A percentile compares a stretch with the other conserved stretches of the same genome.
phyloP scores from a whole-genome alignment of 2,329 filamentous ascomycete genomes.

The Boeremia exigua region DNA sequence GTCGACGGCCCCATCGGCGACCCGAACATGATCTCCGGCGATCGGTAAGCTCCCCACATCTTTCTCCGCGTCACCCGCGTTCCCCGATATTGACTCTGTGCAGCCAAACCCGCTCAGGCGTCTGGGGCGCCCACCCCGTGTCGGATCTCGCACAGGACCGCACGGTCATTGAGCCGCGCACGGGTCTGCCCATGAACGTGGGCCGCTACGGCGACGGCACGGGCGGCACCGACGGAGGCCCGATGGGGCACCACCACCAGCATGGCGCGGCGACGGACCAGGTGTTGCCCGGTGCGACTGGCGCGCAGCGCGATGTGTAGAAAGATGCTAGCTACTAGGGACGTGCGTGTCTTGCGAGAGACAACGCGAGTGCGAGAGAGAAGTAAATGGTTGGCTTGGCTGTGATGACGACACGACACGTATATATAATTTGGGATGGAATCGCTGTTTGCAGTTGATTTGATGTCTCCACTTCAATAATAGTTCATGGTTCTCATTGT shows the following conservation, averaged over 20 bases:
- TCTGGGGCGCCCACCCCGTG: constrained; percentile 29
- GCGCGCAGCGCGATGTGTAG: constrained; percentile 38
- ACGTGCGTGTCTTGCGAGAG: too few species aligned
- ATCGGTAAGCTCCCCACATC: constrained; percentile 30
- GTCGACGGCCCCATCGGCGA: constrained; percentile 40
- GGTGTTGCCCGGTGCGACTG: constrained; percentile 10
- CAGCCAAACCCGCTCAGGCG: constrained; percentile 26
- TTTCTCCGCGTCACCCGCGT: neutral
- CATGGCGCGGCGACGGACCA: constrained; percentile 11
- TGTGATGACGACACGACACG: too few species aligned
- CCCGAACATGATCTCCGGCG: constrained; percentile 32
- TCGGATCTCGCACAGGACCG: constrained; percentile 24
- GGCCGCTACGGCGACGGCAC: constrained; percentile 47
- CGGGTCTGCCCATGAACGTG: constrained; percentile 51
- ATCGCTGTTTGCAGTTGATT: too few species aligned
- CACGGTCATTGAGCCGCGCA: constrained; percentile 47
- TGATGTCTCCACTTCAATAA: too few species aligned
- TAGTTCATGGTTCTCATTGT: too few species aligned
- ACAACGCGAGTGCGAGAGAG: too few species aligned
- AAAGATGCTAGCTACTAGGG: constrained; percentile 35
- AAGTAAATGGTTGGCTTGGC: too few species aligned
- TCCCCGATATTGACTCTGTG: neutral
- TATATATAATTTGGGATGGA: too few species aligned
- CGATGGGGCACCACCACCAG: constrained; percentile 24
- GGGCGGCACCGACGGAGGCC: constrained; percentile 48